Evolutionary conservation across 805 yeast species (phyloP).

Genomic region (Candida easanensis): DNA sequence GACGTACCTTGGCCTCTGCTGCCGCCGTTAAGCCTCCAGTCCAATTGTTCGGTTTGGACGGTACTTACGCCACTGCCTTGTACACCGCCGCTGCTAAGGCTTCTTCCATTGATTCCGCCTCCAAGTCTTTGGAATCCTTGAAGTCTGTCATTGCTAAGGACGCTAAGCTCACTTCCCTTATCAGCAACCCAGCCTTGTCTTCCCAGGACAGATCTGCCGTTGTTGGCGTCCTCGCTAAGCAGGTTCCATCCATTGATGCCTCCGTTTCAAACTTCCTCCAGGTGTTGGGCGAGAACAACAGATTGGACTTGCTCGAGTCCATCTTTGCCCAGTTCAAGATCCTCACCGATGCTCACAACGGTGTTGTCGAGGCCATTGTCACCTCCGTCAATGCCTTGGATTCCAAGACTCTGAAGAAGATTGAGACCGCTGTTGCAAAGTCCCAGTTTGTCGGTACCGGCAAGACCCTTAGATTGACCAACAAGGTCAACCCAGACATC

Average conservation of each 20-base stretch:
- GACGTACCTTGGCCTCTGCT: constrained; percentile 72
- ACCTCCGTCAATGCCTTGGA: constrained; percentile 87
- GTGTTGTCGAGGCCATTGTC: constrained; percentile 89
- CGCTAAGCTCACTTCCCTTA: constrained; percentile 54
- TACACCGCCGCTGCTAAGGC: constrained; percentile 88
- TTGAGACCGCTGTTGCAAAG: constrained; percentile 72
- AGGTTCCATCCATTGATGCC: constrained; percentile 53
- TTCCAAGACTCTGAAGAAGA: constrained; percentile 69
- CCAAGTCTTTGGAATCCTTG: constrained; percentile 60
- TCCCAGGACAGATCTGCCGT: constrained; percentile 69
- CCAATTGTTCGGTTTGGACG: constrained; percentile 92
- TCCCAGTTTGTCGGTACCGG: constrained; percentile 82
- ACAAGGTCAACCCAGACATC: constrained; percentile 84
- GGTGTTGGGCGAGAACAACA: constrained; percentile 92
- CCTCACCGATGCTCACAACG: constrained; percentile 85
- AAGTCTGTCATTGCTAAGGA: constrained; percentile 57
- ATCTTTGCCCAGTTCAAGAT: constrained; percentile 70
- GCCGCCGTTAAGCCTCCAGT: constrained; percentile 78
- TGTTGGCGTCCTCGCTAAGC: constrained; percentile 52
- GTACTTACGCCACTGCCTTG: constrained; percentile 94
- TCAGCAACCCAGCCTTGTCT: constrained; percentile 83
- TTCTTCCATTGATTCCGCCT: constrained; percentile 69
- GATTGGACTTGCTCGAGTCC: constrained; percentile 66
- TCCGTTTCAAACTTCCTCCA: constrained; percentile 75
- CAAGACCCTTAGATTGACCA: constrained; percentile 80